These are phyloP conservation scores for Bullera alba DNA, from an alignment of 768 basidiomycete species.

Conservation along the genomic window DNA sequence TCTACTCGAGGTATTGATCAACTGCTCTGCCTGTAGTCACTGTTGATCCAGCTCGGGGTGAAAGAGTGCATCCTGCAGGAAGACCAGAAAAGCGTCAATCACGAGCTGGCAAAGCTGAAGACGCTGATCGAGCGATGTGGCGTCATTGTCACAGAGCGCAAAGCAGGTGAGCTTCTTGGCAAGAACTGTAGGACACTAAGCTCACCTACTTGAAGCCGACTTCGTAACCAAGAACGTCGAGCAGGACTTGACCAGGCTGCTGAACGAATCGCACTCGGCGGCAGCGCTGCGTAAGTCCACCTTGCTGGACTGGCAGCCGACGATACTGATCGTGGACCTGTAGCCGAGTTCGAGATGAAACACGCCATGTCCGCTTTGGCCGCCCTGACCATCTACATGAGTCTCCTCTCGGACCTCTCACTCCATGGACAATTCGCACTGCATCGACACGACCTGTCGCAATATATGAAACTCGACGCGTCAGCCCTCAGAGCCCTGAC, in stretches of 20 bases:
- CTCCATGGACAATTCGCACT: slow-evolving; percentile 76
- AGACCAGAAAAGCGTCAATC: slow-evolving; percentile 51
- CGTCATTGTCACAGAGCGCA: slow-evolving; percentile 82
- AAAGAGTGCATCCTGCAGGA: slow-evolving; percentile 81
- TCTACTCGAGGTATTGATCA: not conserved
- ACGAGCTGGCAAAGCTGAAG: slow-evolving; percentile 79
- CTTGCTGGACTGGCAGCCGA: not conserved
- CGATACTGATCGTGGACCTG: slow-evolving; percentile 2
- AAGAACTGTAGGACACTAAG: not conserved
- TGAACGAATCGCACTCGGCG: slow-evolving; percentile 52
- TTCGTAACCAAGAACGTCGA: slow-evolving; percentile 72
- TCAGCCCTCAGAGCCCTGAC: slow-evolving; percentile 86
- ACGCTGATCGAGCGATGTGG: slow-evolving; percentile 82
- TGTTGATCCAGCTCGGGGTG: slow-evolving; percentile 92
- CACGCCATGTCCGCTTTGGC: slow-evolving; percentile 72
- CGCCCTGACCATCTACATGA: slow-evolving; percentile 74
- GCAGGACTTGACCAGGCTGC: slow-evolving; percentile 68
- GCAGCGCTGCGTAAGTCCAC: slow-evolving; percentile 54
- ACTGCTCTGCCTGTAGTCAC: too few species aligned
- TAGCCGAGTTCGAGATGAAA: slow-evolving; percentile 70
- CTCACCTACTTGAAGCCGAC: slow-evolving; percentile 56
- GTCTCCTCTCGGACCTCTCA: slow-evolving; percentile 65
- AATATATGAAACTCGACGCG: slow-evolving; percentile 93
- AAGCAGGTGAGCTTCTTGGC: slow-evolving; percentile 56
- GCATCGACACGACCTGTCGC: slow-evolving; percentile 79